Evolutionary conservation across 73 alveolate genomes (phyloP).

Genomic region (Paramecium biaurelia): DNA sequence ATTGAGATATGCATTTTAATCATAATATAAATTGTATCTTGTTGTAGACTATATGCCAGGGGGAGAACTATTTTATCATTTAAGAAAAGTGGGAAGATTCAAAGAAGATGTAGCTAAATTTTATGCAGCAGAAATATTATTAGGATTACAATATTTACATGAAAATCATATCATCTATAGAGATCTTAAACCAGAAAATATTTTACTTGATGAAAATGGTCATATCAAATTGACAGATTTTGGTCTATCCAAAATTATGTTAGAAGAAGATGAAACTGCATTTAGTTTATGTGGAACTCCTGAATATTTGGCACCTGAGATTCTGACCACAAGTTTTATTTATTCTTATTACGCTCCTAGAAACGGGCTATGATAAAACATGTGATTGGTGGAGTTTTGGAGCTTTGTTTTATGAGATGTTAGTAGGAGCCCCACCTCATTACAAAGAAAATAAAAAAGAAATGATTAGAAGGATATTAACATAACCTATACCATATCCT

Average conservation of each 20-base stretch:
- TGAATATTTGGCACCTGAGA: slow-evolving; percentile 81
- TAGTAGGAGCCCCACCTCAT: slow-evolving; percentile 62
- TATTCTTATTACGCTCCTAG: not conserved
- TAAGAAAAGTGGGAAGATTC: slow-evolving; percentile 71
- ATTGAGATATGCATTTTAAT: slow-evolving; percentile 83
- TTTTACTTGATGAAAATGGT: slow-evolving; percentile 81
- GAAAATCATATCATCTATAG: slow-evolving; percentile 77
- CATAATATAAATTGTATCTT: slow-evolving; percentile 84
- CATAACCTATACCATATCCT: slow-evolving; percentile 53
- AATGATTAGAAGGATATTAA: slow-evolving; percentile 53
- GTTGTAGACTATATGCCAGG: slow-evolving; percentile 88
- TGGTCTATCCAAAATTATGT: slow-evolving; percentile 79
- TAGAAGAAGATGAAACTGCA: slow-evolving; percentile 61
- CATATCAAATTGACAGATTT: slow-evolving; percentile 90
- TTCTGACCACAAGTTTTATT: slow-evolving; percentile 46
- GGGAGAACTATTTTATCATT: slow-evolving; percentile 85
- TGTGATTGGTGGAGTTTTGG: slow-evolving; percentile 71
- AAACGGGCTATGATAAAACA: slow-evolving; percentile 59
- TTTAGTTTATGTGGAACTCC: slow-evolving; percentile 79
- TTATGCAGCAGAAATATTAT: slow-evolving; percentile 80
- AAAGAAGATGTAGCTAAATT: slow-evolving; percentile 85
- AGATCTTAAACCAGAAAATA: slow-evolving; percentile 92
- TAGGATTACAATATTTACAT: slow-evolving; percentile 82
- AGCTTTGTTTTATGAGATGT: slow-evolving; percentile 59
- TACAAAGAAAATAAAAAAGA: slow-evolving; percentile 55